phyloP scores from a whole-genome alignment of 768 basidiomycete species.

The Cyclocybe aegerita region DNA sequence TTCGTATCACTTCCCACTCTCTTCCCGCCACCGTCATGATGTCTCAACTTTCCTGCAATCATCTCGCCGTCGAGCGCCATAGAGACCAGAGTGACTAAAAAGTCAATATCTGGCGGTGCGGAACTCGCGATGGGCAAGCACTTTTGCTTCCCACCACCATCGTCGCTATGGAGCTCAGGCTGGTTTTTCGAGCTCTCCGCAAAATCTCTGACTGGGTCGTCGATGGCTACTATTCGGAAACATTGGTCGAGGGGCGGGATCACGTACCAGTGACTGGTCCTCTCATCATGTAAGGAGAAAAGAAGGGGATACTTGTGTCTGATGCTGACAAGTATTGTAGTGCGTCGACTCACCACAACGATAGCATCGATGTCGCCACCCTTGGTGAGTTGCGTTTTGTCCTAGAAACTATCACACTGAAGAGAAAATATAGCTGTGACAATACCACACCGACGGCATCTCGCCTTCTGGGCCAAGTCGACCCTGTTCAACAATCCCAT shows the following conservation, averaged over 20 bases:
- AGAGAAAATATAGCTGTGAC: constrained; percentile 40
- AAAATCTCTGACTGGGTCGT: constrained; percentile 62
- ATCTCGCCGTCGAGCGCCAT: background rate
- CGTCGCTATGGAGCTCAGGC: constrained; percentile 36
- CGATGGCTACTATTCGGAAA: constrained; percentile 59
- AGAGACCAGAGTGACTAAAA: no score
- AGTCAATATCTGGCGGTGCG: no score
- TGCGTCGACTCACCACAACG: constrained; percentile 66
- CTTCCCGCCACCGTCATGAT: no score
- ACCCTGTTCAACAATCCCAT: constrained; percentile 63
- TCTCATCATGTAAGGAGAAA: constrained; percentile 51
- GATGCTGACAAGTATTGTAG: constrained; percentile 25
- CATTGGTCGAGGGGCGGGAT: constrained; percentile 54
- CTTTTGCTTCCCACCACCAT: no score
- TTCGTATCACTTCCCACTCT: no score
- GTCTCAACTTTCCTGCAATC: background rate
- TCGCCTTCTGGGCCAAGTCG: constrained; percentile 75
- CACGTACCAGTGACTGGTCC: constrained; percentile 58
- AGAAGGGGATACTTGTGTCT: background rate
- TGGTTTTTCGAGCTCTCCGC: constrained; percentile 59
- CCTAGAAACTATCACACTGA: background rate
- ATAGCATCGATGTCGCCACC: constrained; percentile 59
- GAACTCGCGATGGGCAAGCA: background rate
- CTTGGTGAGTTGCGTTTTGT: constrained; percentile 29
- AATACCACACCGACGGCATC: constrained; percentile 54